Evolutionary conservation across 2,329 filamentous ascomycete genomes (phyloP).

Genomic region (Aspergillus awamori): DNA sequence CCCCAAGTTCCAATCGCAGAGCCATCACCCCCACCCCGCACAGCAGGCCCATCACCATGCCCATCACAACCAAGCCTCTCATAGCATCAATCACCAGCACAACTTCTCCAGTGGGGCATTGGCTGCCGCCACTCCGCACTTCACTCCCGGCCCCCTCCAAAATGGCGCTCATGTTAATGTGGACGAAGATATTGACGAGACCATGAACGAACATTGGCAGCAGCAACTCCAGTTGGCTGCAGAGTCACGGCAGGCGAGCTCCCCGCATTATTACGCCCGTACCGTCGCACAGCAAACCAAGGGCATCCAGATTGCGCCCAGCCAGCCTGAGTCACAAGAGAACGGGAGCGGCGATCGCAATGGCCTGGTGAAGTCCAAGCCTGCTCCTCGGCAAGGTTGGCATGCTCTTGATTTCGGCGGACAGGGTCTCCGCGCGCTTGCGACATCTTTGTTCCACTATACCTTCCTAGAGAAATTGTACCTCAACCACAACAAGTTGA

Average conservation of each 20-base stretch:
- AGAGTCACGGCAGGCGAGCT: conserved; percentile 68
- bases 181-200: conserved; percentile 60
- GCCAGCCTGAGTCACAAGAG: conserved; percentile 51
- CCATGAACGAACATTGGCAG: conserved; percentile 76
- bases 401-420: conserved; percentile 91
- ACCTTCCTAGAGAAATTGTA: conserved; percentile 89
- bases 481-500: conserved; percentile 89
- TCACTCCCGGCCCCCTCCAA: conserved; percentile 60
- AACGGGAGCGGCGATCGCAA: conserved; percentile 62
- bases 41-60: conserved; percentile 49
- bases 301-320: conserved; percentile 51
- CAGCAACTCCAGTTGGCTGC: conserved; percentile 82
- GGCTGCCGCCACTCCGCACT: conserved; percentile 57
- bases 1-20: conserved; percentile 51
- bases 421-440: conserved; percentile 86
- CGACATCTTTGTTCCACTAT: conserved; percentile 80
- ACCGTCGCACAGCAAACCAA: conserved; percentile 51
- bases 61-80: conserved; percentile 47
- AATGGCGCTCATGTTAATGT: conserved; percentile 60
- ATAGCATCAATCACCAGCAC: conserved; percentile 53
- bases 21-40: conserved; percentile 48
- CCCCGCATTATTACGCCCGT: conserved; percentile 71
- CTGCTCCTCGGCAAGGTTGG: conserved; percentile 73
- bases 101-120: conserved; percentile 53
- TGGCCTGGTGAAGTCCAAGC: conserved; percentile 65